phyloP scores from a whole-genome alignment of 2,329 filamentous ascomycete species.

The Penicillium carneum region DNA sequence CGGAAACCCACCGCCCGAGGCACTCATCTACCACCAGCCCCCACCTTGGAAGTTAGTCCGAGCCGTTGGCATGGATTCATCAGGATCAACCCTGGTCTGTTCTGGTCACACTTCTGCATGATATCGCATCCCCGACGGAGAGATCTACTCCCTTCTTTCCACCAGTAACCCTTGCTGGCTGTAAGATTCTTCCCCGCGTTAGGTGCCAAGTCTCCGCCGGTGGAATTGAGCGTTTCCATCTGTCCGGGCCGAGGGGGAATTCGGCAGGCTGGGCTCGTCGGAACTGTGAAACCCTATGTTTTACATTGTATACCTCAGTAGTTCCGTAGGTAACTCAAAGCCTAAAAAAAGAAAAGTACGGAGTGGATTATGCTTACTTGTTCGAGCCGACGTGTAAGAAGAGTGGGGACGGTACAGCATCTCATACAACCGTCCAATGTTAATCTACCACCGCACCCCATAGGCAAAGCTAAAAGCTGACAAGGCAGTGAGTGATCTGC shows the following conservation, averaged over 20 bases:
- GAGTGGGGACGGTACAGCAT: not conserved
- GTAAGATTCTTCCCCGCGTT: constrained; percentile 15
- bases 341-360: not conserved
- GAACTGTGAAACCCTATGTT: not conserved
- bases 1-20: constrained; percentile 15
- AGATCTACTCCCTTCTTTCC: constrained; percentile 23
- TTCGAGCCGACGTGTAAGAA: not conserved
- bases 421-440: constrained; percentile 4
- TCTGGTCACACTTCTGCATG: not conserved
- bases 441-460: not conserved
- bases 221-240: constrained; percentile 1
- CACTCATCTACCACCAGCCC: not conserved
- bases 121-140: constrained; percentile 18
- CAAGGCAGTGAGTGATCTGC: constrained; percentile 9
- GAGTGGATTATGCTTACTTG: constrained; percentile 1
- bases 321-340: not conserved
- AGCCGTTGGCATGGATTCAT: not conserved
- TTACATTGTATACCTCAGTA: not conserved
- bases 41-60: not conserved
- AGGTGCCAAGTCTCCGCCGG: constrained; percentile 21
- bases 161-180: not conserved
- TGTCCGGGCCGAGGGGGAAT: constrained; percentile 8
- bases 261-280: not conserved
- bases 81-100: not conserved
- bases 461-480: constrained; percentile 13